Base-by-base conservation (phyloP, 495 filamentous ascomycete genomes). In the Podospora sp. region DNA sequence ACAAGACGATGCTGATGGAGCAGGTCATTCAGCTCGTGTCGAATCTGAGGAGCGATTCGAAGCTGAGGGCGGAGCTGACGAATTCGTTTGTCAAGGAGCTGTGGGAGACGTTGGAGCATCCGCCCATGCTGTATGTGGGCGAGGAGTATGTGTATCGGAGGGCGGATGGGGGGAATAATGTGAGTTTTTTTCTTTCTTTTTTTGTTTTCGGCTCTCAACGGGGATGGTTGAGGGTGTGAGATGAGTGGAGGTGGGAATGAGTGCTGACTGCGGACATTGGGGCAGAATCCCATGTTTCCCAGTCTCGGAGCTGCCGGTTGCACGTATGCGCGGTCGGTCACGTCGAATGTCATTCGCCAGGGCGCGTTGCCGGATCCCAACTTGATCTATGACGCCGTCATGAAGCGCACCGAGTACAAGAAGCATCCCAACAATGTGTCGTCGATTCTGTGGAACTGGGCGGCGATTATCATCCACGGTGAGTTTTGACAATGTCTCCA, bases 361-460 rank as follows among this genome's bases (percentile, higher is more conserved):
- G 86, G 84, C 26, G 83, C 86, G 11, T 82, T 89, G 40, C 94
- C 93, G 1, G 92, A 96, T 71, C 88, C 94, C 0, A 85, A 81
- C 20, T 83, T 89, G 3, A 81, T 97, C 26, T 97, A 94, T 67
- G 94, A 97, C 73, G 85, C 87, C 24, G 74, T 84, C 63, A 84
- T 84, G 82, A 82, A 80, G 73, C 75, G 81, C 14, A 77, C 73
- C 18, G 72, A 79, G 61, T 84, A 79, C 71, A 75, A 76, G 60
- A 77, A 79, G 61, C 81, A 83, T 58, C 81, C 82, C 9, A 94
- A 91, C 72, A 90, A 91, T 69, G 89, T 96, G 21, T 96, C 93
- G 0, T 94, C 91, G 72, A 84, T 96, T 63, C 79, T 97, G 14
- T 97, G 93, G 83, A 94, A 97, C 69, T 86, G 93, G 74, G 93